Base-by-base conservation (phyloP, 176 grass and related monocot genomes). In the Ensete glaucum region DNA sequence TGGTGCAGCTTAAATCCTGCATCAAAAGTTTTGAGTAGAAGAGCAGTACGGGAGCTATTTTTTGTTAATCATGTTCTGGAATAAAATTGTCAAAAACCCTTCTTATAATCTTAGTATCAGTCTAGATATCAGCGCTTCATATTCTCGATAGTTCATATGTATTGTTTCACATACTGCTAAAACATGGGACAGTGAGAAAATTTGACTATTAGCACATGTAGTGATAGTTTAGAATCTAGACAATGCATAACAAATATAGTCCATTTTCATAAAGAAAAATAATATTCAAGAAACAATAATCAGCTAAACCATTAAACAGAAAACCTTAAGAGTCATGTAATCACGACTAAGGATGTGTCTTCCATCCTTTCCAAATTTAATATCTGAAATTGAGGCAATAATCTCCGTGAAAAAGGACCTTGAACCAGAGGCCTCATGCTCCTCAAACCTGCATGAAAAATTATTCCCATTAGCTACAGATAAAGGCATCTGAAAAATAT, bases 341-440 rank as follows among this genome's bases (percentile, higher is more conserved):
- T 98, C 94, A 65, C 90, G 94, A 84, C 94, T 98, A 24, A 98
- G 82, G 83, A 98, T 98, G 78, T 93, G 84, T 24, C 90, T 88
- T 71, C 94, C 94, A 67, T 91, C 90, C 85, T 82, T 93, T 54
- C 88, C 88, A 75, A 93, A 98, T 65, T 91, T 98, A 78, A 93
- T 88, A 89, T 93, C 90, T 19, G 94, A 91, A 91, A 98, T 88
- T 72, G 94, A 98, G 62, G 94, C 86, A 89, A 98, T 91, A 85
- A 98, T 98, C 86, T 98, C 94, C n/a, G 94, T 98, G 83, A 98
- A 98, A 84, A 98, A 98, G n/a, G 94, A 98, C 83, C 90, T 88
- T 72, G 90, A 91, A 85, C 85, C 84, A 25, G 88, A 80, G 65
- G 86, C 75, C 72, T 91, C 90, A 80, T 89, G 90, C 75, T 93